Base-by-base conservation (phyloP, 352 stramenopile species). In the Phytophthora hibernalis region DNA sequence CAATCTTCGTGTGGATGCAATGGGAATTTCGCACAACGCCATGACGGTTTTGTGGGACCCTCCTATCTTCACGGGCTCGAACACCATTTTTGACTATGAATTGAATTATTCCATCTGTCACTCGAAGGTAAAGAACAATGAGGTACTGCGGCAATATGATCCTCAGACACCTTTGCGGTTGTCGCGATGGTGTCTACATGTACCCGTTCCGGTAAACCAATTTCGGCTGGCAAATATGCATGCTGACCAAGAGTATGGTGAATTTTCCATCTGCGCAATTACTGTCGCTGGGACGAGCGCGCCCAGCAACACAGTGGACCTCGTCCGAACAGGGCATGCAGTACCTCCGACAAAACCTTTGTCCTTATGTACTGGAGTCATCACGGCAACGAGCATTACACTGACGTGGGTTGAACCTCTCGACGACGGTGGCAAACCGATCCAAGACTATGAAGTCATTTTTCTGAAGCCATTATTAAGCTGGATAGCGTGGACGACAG, bases 61-160 rank as follows among this genome's bases (percentile, higher is more conserved):
- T 13, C 85, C 85, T 0, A 91, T 91, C 53, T 92, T 93, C 61
- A 93, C 83, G 1, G 83, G 82, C 2, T 90, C 83, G 2, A 75
- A 75, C 21, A 67, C 65, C 9, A 87, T 93, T 64, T 70, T 88
- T 35, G 85, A 93, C 54, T 92, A 88, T 53, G 82, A 90, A 50
- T 42, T 93, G 4, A 69, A n/a, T 0, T 87, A 77, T 43, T 82
- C 81, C 1, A 51, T 76, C 22, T 59, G 57, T 5, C 31, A 65
- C 21, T 38, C 61, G 0, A 74, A 70, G 26, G 40, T 54, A 22
- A 72, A 58, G 20, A 40, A 57, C 21, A 28, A 18, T 9, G 60
- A 62, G n/a, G n/a, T 58, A 4, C 53, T 61, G 51, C 52, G 60
- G 3, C 20, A 65, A 5, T 61, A 76, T n/a, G 65, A 87, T 24